Base-by-base conservation (phyloP, 1,284 basidiomycete genomes). In the Trichosporon sp. region DNA sequence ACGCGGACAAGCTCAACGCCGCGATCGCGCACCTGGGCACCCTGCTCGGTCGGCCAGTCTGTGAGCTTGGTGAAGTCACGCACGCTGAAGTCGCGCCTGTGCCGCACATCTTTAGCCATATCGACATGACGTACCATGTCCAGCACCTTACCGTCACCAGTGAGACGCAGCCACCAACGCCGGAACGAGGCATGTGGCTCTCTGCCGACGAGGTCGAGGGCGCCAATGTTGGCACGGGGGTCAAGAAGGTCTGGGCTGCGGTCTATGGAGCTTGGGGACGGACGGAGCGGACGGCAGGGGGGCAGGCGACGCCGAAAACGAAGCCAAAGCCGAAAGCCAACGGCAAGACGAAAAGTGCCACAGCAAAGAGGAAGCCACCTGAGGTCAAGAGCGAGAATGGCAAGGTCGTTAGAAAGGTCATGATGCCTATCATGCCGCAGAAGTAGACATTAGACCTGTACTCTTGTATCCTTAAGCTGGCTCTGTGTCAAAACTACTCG, bases 31-130 rank as follows among this genome's bases (percentile, higher is more conserved):
- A 11, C 16, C 64, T 60, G 19, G 29, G 23, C 5, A n/a, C 46
- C 3, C 33, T 64, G 3, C 33, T 65, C 1, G 56, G 25, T 2
- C 21, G 56, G 0, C 40, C 62, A 3, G 27, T 63, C 0, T 36
- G 19, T 4, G 49, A 60, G 33, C 29, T 19, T 14, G 40, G 16
- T 9, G 19, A 11, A 7, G 2, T 7, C 8, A 19, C 7, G 7
- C 63, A 62, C 37, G 4, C n/a, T 0, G 21, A 36, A 5, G 21
- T 58, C 49, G 56, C 33, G 9, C 13, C 63, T 1, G 64, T 95
- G 33, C 70, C 87, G 1, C 94, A 96, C 74, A 82, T 92, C 60
- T 97, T 96, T 80, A 91, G 89, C 2, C 94, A 98, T 77, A 90
- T 96, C 74, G 86, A 85, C 72, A 92, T 95, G 82, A 92, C 89